Conservation (phyloP, 2,329 filamentous ascomycete genomes). For the Fusarium cicatricum region DNA sequence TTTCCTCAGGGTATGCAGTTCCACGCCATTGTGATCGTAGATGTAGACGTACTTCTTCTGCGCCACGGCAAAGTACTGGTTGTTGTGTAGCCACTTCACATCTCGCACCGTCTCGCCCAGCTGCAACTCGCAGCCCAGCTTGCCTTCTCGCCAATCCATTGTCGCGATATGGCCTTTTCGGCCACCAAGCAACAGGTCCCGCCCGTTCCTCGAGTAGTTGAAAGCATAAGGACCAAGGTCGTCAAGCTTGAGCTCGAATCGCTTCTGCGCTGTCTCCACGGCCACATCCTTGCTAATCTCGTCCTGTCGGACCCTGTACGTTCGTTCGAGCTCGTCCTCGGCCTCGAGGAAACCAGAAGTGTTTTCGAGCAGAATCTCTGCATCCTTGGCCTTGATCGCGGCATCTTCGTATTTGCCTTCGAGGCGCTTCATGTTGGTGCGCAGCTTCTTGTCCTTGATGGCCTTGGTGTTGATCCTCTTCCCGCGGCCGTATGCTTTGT, state of each 20-base stretch:
- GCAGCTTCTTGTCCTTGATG: constrained; percentile 90
- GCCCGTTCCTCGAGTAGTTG: constrained; percentile 90
- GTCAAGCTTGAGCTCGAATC: constrained; percentile 87
- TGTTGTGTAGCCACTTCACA: constrained; percentile 92
- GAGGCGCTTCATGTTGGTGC: constrained; percentile 78
- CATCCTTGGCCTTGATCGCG: constrained; percentile 86
- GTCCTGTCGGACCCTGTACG: constrained; percentile 90
- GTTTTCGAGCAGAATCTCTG: constrained; percentile 93
- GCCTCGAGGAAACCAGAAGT: constrained; percentile 85
- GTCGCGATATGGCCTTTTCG: constrained; percentile 94
- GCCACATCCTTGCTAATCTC: constrained; percentile 80
- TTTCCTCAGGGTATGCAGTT: constrained; percentile 89
- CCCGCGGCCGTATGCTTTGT: constrained; percentile 85
- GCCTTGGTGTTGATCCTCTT: constrained; percentile 74
- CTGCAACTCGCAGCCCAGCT: constrained; percentile 89
- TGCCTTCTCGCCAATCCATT: constrained; percentile 95
- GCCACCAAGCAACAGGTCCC: constrained; percentile 84
- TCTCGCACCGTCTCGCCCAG: constrained; percentile 90
- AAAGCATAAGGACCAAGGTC: constrained; percentile 85
- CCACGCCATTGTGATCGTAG: constrained; percentile 89
- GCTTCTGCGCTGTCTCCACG: constrained; percentile 87
- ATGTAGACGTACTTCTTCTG: constrained; percentile 98
- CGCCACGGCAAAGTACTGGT: constrained; percentile 92
- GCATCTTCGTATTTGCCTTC: constrained; percentile 87
- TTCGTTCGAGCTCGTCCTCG: constrained; percentile 87